These are phyloP conservation scores for Diaporthe helianthi DNA, from an alignment of 2,329 filamentous ascomycete genomes.

Conservation along the genomic window DNA sequence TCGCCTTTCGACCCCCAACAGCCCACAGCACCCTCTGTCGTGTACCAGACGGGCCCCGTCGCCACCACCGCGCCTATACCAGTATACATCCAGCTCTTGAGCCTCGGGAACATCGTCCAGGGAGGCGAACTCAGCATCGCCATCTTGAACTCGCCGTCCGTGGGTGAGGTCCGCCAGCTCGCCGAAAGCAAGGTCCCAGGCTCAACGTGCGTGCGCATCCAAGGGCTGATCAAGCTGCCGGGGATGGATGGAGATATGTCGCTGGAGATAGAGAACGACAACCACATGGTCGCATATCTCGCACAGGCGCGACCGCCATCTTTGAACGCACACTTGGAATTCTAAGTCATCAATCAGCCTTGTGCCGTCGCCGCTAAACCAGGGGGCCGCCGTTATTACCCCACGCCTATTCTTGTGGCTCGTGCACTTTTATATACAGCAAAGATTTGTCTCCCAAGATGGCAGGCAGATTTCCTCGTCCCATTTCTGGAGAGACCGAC, in stretches of 20 bases:
- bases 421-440: not conserved
- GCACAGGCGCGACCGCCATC: slow-evolving; percentile 59
- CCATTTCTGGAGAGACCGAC: not conserved
- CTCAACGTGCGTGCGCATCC: slow-evolving; percentile 64
- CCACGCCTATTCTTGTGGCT: not conserved
- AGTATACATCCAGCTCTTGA: slow-evolving; percentile 74
- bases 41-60: slow-evolving; percentile 21
- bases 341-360: slow-evolving; percentile 1
- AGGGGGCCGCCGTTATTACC: too few species aligned
- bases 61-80: slow-evolving; percentile 47
- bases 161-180: slow-evolving; percentile 68
- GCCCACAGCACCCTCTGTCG: not conserved
- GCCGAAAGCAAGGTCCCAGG: slow-evolving; percentile 68
- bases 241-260: slow-evolving; percentile 59
- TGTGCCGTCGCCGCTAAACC: too few species aligned
- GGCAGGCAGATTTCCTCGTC: not conserved
- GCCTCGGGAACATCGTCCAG: slow-evolving; percentile 63
- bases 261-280: slow-evolving; percentile 72
- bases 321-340: slow-evolving; percentile 48
- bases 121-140: slow-evolving; percentile 69
- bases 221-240: slow-evolving; percentile 66
- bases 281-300: slow-evolving; percentile 76
- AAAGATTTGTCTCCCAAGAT: too few species aligned
- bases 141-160: slow-evolving; percentile 62
- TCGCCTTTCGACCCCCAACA: slow-evolving; percentile 28